Evolutionary conservation across 352 stramenopile species (phyloP).

Genomic region (Thalassiosira mediterranea): DNA sequence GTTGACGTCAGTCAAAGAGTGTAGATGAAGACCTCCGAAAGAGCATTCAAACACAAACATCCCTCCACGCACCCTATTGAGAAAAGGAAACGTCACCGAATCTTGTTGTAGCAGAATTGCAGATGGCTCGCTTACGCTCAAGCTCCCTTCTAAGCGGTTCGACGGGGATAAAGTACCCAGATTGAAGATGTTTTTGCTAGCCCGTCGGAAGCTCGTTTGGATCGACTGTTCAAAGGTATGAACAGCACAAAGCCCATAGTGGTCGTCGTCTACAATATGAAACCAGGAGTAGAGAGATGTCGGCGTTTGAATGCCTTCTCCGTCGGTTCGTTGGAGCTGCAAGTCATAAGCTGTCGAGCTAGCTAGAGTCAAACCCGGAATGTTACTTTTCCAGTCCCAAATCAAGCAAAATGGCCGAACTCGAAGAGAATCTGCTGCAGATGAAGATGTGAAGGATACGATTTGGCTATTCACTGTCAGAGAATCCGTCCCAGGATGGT

Average conservation of each 20-base stretch:
- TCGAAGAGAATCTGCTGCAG: constrained; percentile 4
- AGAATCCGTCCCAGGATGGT: constrained; percentile 39
- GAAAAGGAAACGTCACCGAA: constrained; percentile 37
- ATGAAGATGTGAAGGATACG: constrained; percentile 15
- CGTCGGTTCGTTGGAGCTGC: too few species aligned
- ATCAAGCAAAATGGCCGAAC: constrained; percentile 34
- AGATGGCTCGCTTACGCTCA: constrained; percentile 36
- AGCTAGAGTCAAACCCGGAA: constrained; percentile 32
- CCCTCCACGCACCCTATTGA: constrained; percentile 31
- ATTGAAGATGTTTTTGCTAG: constrained; percentile 45
- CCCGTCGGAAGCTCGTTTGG: too few species aligned
- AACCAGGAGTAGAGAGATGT: too few species aligned
- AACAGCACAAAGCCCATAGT: too few species aligned
- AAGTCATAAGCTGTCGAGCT: too few species aligned
- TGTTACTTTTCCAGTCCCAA: constrained; percentile 58
- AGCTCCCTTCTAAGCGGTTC: constrained; percentile 8
- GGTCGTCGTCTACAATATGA: too few species aligned
- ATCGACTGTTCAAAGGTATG: too few species aligned
- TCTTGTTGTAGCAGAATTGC: constrained; percentile 31
- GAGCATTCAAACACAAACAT: neutral
- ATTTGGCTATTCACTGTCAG: constrained; percentile 34
- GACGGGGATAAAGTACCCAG: constrained; percentile 41
- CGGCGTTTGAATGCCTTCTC: too few species aligned
- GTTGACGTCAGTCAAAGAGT: neutral
- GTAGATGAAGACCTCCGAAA: too few species aligned